Evolutionary conservation across 306 rosid species (phyloP), one percentile per base, ranked within the genome.

Genomic region (Cicer arietinum): DNA sequence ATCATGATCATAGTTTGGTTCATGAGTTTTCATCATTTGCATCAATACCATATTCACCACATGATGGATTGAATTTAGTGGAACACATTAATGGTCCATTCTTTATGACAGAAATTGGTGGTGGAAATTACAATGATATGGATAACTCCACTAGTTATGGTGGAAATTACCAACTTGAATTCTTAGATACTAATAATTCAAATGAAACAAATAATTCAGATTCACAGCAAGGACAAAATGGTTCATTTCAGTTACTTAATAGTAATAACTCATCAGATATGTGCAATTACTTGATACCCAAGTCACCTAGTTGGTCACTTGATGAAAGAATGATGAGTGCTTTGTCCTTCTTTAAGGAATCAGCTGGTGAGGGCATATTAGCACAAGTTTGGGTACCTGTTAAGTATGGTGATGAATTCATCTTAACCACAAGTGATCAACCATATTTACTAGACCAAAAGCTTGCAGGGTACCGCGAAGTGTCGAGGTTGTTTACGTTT

Each of bases 351-450:
- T 88, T 92, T 69, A 95, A 90, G 83, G 99, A 86, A 81, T 88
- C 96, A 9, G 88, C 90, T 37, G 87, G 90, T 51, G 97, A 82
- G 56, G 95, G 96, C 44, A 89, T 95, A 84, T 84, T 95, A 80
- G 97, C 97, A 6, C 99, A 95, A 89, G 89, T 95, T 43, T 95
- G 99, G 99, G 97, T 88, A 50, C 99, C 99, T 8, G 50, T 84
- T 74, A 88, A 80, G 81, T 86, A 79, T 50, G 93, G 97, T 40
- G 84, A 89, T 79, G 87, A 85, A 30, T 75, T 71, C 74, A 50
- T 90, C 74, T 86, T 95, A 79, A 92, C 88, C 80, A 95, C 99
- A 69, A 85, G 89, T 67, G 96, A 95, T 58, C 99, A 92, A 76
- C 99, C 99, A n/a, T 95, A 89, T 82, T 84, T 95, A 81, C 90